Base-by-base conservation (phyloP, 1,139 yeast genomes). In the Meyerozyma smithsonii region DNA sequence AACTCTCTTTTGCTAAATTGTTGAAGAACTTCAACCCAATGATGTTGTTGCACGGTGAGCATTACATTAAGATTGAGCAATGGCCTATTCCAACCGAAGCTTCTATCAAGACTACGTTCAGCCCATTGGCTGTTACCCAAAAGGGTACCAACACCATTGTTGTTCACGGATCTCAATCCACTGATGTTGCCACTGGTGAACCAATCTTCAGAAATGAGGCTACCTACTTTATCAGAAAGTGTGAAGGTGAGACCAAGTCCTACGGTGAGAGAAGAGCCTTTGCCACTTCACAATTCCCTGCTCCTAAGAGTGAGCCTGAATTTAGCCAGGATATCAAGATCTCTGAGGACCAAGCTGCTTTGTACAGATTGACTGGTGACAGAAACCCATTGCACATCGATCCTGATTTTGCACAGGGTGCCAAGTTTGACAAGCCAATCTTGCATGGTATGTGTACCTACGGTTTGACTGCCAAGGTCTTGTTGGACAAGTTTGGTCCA, bases 301-400 rank as follows among this genome's bases (percentile, higher is more conserved):
- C 89, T 14, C 94, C 94, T 43, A 72, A 76, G 54, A 58, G 69
- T 18, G 55, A 56, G 21, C 95, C 97, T 23, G 95, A 86, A 58
- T 85, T 76, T 54, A 79, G 73, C 46, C 61, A 65, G 37, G 77
- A 72, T 38, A 75, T 79, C 54, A 66, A 73, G 53, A 84, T 94
- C n/a, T 61, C 74, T 36, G 73, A 66, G 41, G 86, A 89, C 60
- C 87, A 81, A 61, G 97, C 97, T 40, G 88, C 96, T 11, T 66
- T 90, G 46, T 92, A 92, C 70, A 79, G 97, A 62, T 72, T 92
- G 47, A 83, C 92, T 47, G 97, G 97, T 46, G 98, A 92, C 69
- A 82, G 81, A 64, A 92, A 92, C 64, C 97, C 97, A 48, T 76
- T 92, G 54, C 98, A 92, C 66, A 83, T 92, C 59, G 97, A 92